Base-by-base conservation (phyloP, 106 monocot species). In the Platanthera guangdongensis region DNA sequence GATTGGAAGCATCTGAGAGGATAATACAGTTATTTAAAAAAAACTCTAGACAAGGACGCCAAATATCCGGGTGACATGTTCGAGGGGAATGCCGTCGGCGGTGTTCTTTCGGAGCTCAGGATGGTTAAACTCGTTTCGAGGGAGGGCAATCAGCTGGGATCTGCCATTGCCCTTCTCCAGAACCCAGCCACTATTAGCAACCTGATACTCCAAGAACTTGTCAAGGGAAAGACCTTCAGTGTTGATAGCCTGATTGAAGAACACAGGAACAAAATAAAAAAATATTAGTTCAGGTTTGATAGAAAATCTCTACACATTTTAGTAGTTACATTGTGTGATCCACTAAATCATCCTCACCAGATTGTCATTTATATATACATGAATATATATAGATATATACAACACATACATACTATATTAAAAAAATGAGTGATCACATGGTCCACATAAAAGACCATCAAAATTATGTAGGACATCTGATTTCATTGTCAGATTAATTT, bases 151-250 rank as follows among this genome's bases (percentile, higher is more conserved):
- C 50, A 94, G 68, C 63, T 84, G 95, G 0, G 79, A 64, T 3
- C 81, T 83, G 10, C 78, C 83, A n/a, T 81, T 60, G 3, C 85
- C 84, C 67, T 85, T 89, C 83, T 97, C 93, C 10, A 97, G 21
- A 46, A 57, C 78, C 96, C 97, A 97, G 11, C 94, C 94, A 60
- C 82, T 82, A 76, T 99, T 99, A 5, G 86, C 89, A 12, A 85
- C 88, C 68, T 99, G 91, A 84, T 86, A 82, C 67, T 99, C 97
- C 74, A 99, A 52, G 45, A 94, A 94, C 79, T 89, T 91, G 84
- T 99, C 94, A 49, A 99, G 81, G 5, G 91, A 79, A 63, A 77
- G 77, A 39, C 94, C 97, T 86, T 99, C 94, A 13, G 90, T 74
- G 80, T 99, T 99, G 72, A 99, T 83, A 6, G 89, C 86, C 97